Evolutionary conservation across 176 grass and related monocot species (phyloP), one percentile per base, ranked within the genome.

Genomic region (Avena eriantha): DNA sequence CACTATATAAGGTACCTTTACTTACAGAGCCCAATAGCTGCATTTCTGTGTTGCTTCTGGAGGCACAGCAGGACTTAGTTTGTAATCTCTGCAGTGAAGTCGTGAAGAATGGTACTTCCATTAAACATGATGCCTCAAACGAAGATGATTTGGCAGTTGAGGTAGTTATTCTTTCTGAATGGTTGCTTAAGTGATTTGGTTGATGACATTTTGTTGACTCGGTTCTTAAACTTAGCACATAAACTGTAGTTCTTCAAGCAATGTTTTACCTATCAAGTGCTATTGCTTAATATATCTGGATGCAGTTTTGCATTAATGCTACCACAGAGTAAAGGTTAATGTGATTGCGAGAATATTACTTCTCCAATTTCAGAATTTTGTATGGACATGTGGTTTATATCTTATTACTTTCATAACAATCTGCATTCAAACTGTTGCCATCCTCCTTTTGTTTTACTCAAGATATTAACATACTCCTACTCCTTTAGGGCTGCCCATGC

Each of bases 1-100:
- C 57, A 93, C 82, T 96, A 87, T 85, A 84, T 99, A 53, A 93
- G 91, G 91, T 96, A 88, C 82, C 77, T 69, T 33, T 39, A 23
- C 64, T 36, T 59, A 29, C 65, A 76, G 12, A 49, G 55, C n/a
- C 26, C 26, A 70, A n/a, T 45, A 86, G n/a, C 49, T 18, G 9
- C 73, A 67, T 51, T 80, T 41, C 36, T 86, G 57, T 86, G 34
- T 61, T 82, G 35, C 18, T 82, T 84, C n/a, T 51, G 77, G 61
- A 78, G 71, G 34, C 45, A 73, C 11, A 2, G 33, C 3, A 16
- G 36, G 26, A 70, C 46, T 65, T 64, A 64, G 48, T 91, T 69
- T 67, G 34, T 2, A 31, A 76, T 50, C 49, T 19, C 18, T 85
- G 77, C 82, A 91, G 86, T 43, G 69, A 76, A 51, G 78, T 45